A percentile compares a stretch with the other conserved stretches of the same genome.
phyloP scores from a whole-genome alignment of 257 asterid species.

The Buddleja alternifolia region DNA sequence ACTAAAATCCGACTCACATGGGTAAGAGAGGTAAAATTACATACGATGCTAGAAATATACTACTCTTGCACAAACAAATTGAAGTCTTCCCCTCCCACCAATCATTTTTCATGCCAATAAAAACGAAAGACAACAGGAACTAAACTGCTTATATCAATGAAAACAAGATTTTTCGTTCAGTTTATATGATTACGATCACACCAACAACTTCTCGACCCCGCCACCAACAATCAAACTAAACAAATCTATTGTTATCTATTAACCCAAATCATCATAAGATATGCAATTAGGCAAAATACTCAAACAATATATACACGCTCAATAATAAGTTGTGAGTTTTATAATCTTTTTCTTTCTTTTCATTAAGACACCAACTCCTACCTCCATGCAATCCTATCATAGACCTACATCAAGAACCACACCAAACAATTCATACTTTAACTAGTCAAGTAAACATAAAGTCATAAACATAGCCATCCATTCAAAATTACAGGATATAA shows the following conservation, averaged over 20 bases:
- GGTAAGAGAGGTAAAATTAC: background rate
- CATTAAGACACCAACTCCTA: background rate
- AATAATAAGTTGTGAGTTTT: background rate
- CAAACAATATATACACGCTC: background rate
- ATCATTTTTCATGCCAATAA: background rate
- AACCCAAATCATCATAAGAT: background rate
- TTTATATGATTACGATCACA: background rate
- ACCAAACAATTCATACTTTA: background rate
- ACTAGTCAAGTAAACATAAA: background rate
- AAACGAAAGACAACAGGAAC: background rate
- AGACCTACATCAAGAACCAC: slow-evolving; percentile 5
- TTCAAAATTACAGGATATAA: background rate
- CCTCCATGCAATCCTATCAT: background rate
- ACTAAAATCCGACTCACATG: slow-evolving; percentile 42
- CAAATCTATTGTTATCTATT: background rate
- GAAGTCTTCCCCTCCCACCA: slow-evolving; percentile 1
- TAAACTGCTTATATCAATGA: background rate
- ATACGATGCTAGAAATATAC: background rate
- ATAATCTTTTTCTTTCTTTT: background rate
- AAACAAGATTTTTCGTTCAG: background rate
- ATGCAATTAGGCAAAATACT: slow-evolving; percentile 1
- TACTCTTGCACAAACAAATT: background rate
- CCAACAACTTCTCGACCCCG: background rate
- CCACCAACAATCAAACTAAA: background rate
- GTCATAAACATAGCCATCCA: background rate